Evolutionary conservation across 768 basidiomycete genomes (phyloP), one percentile per base, ranked within the genome.

Genomic region (Leucosporidium yakuticum): DNA sequence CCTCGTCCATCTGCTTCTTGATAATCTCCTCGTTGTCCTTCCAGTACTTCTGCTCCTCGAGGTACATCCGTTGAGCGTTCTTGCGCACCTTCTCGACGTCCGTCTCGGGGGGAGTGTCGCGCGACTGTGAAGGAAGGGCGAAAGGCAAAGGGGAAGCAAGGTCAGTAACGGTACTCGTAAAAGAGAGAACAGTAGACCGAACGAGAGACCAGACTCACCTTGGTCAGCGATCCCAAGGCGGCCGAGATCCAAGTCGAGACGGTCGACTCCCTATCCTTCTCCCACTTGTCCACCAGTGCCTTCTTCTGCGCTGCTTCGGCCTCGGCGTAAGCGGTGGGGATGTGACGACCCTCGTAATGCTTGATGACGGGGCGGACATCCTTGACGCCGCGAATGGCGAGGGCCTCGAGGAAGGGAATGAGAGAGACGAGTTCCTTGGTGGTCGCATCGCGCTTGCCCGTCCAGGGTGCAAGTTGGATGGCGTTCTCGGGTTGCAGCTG

Each of bases 381-480:
- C 31, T 83, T 68, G 39, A 77, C 74, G 77, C 1, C 90, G 81
- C 91, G 93, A 73, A 98, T 94, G 0, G 87, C 94, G 67, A 99
- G 88, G 11, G 96, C 95, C 81, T 98, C 96, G 6, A 99, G 83
- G 86, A 98, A 97, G 1, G 95, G 95, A 72, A 99, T 93, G 83
- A 97, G 84, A n/a, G 87, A 87, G 25, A 97, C 78, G 50, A 98
- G 85, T 0, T 89, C 91, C 70, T 82, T 75, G 15, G 60, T 31
- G 54, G 63, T 59, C 0, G 66, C 85, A 77, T 87, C 86, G 0
- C 86, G 80, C 62, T 87, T 85, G 4, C 94, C 95, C 1, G 85
- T 85, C 96, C 96, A 99, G 72, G 87, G 86, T 23, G 87, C 86
- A 47, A 98, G 74, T 58, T 91, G 80, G 65, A 97, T 83, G 0